These are phyloP conservation scores for Mycotypha africana DNA, from an alignment of 371 early-diverging fungal species.

Conservation along the genomic window DNA sequence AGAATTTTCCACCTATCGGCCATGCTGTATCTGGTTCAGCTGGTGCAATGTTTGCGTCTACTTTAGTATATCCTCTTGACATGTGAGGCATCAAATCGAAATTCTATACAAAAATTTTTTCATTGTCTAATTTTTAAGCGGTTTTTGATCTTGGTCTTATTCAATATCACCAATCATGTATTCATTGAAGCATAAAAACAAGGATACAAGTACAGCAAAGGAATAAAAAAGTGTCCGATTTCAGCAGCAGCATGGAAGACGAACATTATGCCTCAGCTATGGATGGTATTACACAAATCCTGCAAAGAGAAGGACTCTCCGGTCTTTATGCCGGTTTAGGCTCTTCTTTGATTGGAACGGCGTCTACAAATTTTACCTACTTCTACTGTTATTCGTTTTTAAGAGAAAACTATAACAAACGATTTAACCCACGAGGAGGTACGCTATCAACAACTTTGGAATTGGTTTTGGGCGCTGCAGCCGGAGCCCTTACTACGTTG, in stretches of 20 bases:
- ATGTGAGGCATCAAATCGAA: constrained; percentile 59
- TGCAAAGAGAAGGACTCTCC: constrained; percentile 76
- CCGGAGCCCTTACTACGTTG: constrained; percentile 87
- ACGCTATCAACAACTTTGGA: constrained; percentile 66
- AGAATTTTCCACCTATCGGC: constrained; percentile 74
- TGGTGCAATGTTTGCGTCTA: constrained; percentile 88
- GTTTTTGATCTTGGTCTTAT: too few species aligned
- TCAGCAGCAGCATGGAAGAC: too few species aligned
- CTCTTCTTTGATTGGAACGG: constrained; percentile 84
- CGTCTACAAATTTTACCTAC: constrained; percentile 88
- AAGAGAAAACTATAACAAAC: constrained; percentile 54
- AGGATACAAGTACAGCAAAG: constrained; percentile 87
- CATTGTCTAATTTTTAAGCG: too few species aligned
- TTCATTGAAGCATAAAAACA: constrained; percentile 78
- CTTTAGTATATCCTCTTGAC: constrained; percentile 91
- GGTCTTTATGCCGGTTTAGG: constrained; percentile 93
- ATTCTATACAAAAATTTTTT: too few species aligned
- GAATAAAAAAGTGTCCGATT: constrained; percentile 14
- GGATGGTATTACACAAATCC: constrained; percentile 81
- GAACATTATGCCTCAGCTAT: constrained; percentile 60
- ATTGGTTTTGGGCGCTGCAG: constrained; percentile 84
- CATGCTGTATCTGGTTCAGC: constrained; percentile 91
- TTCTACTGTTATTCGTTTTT: constrained; percentile 90
- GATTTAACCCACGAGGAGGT: constrained; percentile 20
- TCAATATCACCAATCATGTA: too few species aligned